Conservation (phyloP, 1,284 basidiomycete genomes). For the Cystobasidium sp. region DNA sequence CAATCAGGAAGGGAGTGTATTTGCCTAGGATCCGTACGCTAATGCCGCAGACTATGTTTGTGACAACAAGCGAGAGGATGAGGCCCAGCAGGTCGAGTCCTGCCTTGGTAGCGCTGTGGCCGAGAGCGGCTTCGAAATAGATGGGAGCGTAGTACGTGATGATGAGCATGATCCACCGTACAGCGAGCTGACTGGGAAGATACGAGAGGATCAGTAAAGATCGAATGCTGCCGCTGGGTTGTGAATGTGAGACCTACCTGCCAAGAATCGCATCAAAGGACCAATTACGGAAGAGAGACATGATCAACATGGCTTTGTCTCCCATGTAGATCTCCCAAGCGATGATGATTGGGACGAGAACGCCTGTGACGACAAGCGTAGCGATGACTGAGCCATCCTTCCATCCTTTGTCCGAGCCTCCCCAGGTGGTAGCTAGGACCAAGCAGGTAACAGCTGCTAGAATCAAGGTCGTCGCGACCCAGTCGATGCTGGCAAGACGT, state of each 20-base stretch:
- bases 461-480: constrained; percentile 52
- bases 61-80: constrained; percentile 51
- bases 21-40: constrained; percentile 53
- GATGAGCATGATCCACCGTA: constrained; percentile 47
- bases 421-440: constrained; percentile 54
- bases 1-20: constrained; percentile 59
- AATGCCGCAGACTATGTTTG: constrained; percentile 51
- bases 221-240: not conserved
- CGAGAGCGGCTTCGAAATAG: constrained; percentile 51
- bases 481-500: constrained; percentile 53
- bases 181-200: constrained; percentile 39
- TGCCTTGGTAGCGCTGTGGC: constrained; percentile 51
- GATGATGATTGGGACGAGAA: constrained; percentile 47
- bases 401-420: constrained; percentile 56
- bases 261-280: constrained; percentile 52
- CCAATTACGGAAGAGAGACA: constrained; percentile 50
- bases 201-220: constrained; percentile 5
- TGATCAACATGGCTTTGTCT: constrained; percentile 54
- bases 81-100: constrained; percentile 54
- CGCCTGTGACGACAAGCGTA: constrained; percentile 52
- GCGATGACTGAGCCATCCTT: constrained; percentile 56
- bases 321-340: constrained; percentile 51
- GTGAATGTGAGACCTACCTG: constrained; percentile 12
- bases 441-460: constrained; percentile 54
- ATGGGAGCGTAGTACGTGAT: constrained; percentile 44